phyloP scores from a whole-genome alignment of 1,284 basidiomycete species.

The Rhodotorula sp. region DNA sequence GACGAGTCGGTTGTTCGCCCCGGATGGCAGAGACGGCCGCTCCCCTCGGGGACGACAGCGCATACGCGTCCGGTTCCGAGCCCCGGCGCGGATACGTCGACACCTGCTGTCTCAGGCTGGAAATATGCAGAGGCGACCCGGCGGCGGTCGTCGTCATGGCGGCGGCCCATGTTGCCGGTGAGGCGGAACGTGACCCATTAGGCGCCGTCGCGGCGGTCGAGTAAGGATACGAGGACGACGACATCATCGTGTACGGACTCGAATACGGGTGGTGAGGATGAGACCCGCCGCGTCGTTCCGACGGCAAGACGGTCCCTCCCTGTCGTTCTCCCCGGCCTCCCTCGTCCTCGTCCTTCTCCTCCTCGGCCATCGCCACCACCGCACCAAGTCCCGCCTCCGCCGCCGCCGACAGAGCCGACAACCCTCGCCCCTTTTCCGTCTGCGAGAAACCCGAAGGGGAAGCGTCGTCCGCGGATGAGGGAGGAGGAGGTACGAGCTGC shows the following conservation, averaged over 20 bases:
- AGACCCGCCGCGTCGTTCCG: too few species aligned
- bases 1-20: neutral
- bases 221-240: neutral
- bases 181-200: neutral
- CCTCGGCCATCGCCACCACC: too few species aligned
- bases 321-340: neutral
- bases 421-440: neutral
- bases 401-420: neutral
- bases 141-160: neutral
- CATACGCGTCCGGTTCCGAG: neutral
- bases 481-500: constrained; percentile 1
- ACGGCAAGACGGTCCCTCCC: too few species aligned
- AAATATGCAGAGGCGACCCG: neutral
- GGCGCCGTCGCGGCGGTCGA: too few species aligned
- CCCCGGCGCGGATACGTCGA: neutral
- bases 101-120: neutral
- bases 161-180: neutral
- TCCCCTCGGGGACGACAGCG: constrained; percentile 5
- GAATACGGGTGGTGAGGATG: too few species aligned
- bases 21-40: constrained; percentile 1
- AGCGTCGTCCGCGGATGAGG: neutral
- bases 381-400: neutral
- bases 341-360: neutral
- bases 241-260: neutral
- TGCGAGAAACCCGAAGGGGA: neutral